These are phyloP conservation scores for Phytophthora litchii DNA, from an alignment of 352 stramenopile genomes.

Conservation along the genomic window DNA sequence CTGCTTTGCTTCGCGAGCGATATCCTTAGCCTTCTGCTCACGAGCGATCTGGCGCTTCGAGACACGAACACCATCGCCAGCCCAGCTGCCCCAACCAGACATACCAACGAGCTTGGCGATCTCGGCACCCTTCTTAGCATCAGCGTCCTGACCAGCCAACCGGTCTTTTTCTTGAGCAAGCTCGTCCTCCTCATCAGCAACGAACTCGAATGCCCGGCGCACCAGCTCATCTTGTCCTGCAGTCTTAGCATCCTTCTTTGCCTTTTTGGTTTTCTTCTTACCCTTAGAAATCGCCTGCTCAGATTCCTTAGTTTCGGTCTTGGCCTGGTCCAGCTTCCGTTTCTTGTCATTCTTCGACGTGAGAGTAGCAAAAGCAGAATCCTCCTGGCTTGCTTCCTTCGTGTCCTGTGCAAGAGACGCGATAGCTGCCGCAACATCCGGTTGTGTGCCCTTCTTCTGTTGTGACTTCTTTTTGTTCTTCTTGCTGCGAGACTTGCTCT, in stretches of 20 bases:
- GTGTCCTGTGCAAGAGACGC: constrained; percentile 66
- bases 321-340: constrained; percentile 49
- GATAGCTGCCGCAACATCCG: constrained; percentile 59
- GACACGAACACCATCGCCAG: constrained; percentile 73
- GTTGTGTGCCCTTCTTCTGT: constrained; percentile 44
- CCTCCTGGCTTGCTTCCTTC: constrained; percentile 25
- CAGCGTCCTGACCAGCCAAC: constrained; percentile 63
- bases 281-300: constrained; percentile 5
- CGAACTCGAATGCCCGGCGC: constrained; percentile 94
- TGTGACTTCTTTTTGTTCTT: constrained; percentile 62
- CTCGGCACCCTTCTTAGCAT: constrained; percentile 80
- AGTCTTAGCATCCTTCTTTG: constrained; percentile 54
- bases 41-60: constrained; percentile 88
- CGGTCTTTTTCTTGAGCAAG: constrained; percentile 94
- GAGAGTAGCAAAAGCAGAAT: constrained; percentile 21
- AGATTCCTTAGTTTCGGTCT: constrained; percentile 11
- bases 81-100: constrained; percentile 93
- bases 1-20: constrained; percentile 75
- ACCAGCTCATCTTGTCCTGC: constrained; percentile 91
- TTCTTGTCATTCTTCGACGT: constrained; percentile 50
- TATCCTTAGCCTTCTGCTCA: constrained; percentile 74
- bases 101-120: constrained; percentile 83
- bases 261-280: constrained; percentile 57
- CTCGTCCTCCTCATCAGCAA: constrained; percentile 91
- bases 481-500: constrained; percentile 71